Percentiles rank a stretch among this genome's conserved stretches.
Evolutionary conservation across 2,329 filamentous ascomycete species (phyloP).

Genomic region (Trichoderma sp.): DNA sequence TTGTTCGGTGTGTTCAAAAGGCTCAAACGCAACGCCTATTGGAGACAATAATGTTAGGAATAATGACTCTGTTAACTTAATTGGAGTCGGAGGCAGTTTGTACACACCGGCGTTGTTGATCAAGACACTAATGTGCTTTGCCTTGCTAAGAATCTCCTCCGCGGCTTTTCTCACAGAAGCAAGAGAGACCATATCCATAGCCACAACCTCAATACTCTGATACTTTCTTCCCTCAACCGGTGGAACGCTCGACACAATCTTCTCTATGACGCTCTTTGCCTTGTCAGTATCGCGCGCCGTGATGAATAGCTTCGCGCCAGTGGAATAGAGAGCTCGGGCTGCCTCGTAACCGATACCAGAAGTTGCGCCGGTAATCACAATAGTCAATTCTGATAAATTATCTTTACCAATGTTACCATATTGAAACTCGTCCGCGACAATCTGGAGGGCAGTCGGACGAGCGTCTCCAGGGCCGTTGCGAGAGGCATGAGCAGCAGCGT

Average conservation of each 20-base stretch:
- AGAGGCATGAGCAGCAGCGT: background rate
- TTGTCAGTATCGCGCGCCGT: background rate
- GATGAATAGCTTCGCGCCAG: background rate
- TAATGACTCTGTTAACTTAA: too few species aligned
- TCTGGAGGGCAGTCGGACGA: background rate
- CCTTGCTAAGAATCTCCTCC: background rate
- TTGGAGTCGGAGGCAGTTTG: background rate
- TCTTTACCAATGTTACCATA: background rate
- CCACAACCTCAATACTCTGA: background rate
- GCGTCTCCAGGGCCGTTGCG: constrained; percentile 1
- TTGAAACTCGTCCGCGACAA: background rate
- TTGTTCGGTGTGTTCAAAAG: background rate
- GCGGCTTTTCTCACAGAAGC: background rate
- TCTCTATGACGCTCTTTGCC: background rate
- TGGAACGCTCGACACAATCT: background rate
- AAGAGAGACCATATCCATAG: background rate
- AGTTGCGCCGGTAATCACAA: background rate
- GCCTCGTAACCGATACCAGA: background rate
- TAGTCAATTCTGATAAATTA: background rate
- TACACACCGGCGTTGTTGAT: background rate
- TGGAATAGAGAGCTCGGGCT: background rate
- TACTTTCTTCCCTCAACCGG: background rate
- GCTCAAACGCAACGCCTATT: background rate
- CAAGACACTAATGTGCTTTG: background rate
- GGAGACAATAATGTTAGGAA: background rate